Conservation (phyloP, 768 basidiomycete genomes). For the Phylloporus scabripes region DNA sequence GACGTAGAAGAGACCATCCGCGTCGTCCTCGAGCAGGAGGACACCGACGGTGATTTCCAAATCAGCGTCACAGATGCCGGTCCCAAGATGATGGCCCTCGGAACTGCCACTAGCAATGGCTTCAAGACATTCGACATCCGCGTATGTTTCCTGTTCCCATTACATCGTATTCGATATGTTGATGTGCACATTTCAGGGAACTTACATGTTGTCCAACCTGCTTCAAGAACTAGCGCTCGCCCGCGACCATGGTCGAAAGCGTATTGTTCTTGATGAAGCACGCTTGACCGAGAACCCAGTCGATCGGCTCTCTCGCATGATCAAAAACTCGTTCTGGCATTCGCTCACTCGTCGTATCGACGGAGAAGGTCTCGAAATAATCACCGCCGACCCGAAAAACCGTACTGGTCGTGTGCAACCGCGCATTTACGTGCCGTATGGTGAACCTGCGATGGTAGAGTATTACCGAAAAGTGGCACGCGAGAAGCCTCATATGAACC, state of each 20-base stretch:
- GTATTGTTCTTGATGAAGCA: slow-evolving; percentile 98
- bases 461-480: slow-evolving; percentile 89
- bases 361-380: slow-evolving; percentile 94
- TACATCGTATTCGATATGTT: slow-evolving; percentile 4
- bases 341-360: slow-evolving; percentile 95
- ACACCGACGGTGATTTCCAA: slow-evolving; percentile 95
- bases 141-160: slow-evolving; percentile 37
- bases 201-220: slow-evolving; percentile 98
- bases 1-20: slow-evolving; percentile 98
- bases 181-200: slow-evolving; percentile 53
- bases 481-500: slow-evolving; percentile 89
- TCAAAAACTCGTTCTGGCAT: slow-evolving; percentile 97
- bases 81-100: slow-evolving; percentile 92
- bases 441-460: slow-evolving; percentile 90
- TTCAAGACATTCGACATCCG: slow-evolving; percentile 97
- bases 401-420: slow-evolving; percentile 85
- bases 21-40: slow-evolving; percentile 94
- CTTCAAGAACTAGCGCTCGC: slow-evolving; percentile 98
- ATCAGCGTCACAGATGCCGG: slow-evolving; percentile 96
- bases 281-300: slow-evolving; percentile 97
- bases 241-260: slow-evolving; percentile 89
- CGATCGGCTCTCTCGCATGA: slow-evolving; percentile 94
- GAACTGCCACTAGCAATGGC: slow-evolving; percentile 95
- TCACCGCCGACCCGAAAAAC: slow-evolving; percentile 98
- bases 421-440: slow-evolving; percentile 91